These are phyloP conservation scores for Rhododendron kiyosumense DNA, from an alignment of 148 eudicot genomes.

Conservation along the genomic window DNA sequence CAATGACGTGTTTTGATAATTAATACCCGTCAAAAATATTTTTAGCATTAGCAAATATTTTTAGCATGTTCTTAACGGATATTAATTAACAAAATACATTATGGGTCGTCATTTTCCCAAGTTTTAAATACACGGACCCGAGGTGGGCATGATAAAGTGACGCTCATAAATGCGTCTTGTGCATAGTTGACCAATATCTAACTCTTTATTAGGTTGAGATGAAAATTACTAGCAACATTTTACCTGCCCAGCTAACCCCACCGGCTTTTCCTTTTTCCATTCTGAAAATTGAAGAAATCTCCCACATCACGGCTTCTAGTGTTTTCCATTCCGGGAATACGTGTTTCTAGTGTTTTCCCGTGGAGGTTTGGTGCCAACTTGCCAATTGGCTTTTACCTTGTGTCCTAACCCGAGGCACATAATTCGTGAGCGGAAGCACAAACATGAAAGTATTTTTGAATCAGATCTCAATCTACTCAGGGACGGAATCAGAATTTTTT, in stretches of 20 bases:
- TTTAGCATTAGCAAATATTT: too few species aligned
- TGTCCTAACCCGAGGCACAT: too few species aligned
- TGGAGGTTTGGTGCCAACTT: neutral
- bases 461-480: too few species aligned
- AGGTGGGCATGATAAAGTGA: neutral
- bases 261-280: neutral
- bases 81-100: too few species aligned
- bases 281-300: too few species aligned
- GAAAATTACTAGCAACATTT: neutral
- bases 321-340: neutral
- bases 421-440: too few species aligned
- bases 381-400: neutral
- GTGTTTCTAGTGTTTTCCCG: neutral
- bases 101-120: too few species aligned
- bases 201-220: neutral
- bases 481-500: too few species aligned
- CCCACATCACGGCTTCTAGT: neutral
- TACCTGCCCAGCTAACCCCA: neutral
- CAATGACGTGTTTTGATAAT: too few species aligned
- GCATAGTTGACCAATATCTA: neutral
- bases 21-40: too few species aligned
- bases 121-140: neutral
- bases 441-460: too few species aligned
- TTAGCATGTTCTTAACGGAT: rapidly evolving
- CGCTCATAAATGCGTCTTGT: neutral